Evolutionary conservation across 2,329 filamentous ascomycete genomes (phyloP), one percentile per base, ranked within the genome.

Genomic region (Passalora sequoiae): DNA sequence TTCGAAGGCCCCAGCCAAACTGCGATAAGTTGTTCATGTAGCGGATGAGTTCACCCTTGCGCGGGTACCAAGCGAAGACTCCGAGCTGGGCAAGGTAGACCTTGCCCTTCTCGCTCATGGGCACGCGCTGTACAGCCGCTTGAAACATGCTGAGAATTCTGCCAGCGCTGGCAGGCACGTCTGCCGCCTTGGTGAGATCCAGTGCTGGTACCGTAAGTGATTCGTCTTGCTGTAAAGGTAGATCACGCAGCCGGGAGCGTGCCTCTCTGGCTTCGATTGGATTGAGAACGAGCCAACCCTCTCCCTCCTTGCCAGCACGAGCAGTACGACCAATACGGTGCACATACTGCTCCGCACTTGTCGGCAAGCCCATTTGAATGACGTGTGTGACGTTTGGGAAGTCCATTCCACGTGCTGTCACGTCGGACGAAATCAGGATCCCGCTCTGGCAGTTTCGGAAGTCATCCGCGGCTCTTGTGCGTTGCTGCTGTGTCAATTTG

Each of bases 301-400:
- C 72, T 32, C 86, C 86, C 54, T 79, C 72, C 63, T 86, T 85
- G 49, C 81, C 79, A 20, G 85, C 85, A 58, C 87, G 82, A 43
- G 65, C 72, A 7, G 72, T 75, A 44, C 72, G 72, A 24, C 72
- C 72, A 35, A 75, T 63, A 43, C 72, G 70, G 53, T 75, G 72
- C 37, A 75, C 69, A 59, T 75, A 75, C 27, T 70, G 66, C 16
- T 75, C 71, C 24, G 64, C 61, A 19, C 65, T 65, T 16, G 61
- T 55, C 5, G 72, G 71, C 4, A 70, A 56, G 44, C 70, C 70
- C n/a, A 75, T 51, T 51, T 75, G 72, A 31, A 75, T 70, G 35
- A 75, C 72, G 55, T 74, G 72, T 0, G 69, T 71, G 2, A 75
- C 72, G 33, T 74, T 67, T 4, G 72, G 72, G 47, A 75, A 75